These are phyloP conservation scores for Pyrus communis DNA, from an alignment of 306 rosid species.

Conservation along the genomic window DNA sequence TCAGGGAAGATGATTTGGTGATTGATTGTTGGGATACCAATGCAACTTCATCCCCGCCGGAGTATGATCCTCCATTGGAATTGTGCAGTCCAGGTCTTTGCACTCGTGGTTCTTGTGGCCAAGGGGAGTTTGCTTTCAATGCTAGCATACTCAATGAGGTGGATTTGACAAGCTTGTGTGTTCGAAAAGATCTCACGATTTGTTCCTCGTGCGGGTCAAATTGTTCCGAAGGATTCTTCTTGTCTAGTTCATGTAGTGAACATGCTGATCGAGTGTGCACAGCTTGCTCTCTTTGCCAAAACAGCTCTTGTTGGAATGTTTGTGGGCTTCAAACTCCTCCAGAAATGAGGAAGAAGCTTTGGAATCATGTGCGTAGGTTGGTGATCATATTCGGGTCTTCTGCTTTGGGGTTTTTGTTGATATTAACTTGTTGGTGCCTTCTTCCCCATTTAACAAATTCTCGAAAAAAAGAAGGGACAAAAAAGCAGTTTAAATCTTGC, in stretches of 20 bases:
- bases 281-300: slow-evolving; percentile 92
- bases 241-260: slow-evolving; percentile 70
- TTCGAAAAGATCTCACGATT: slow-evolving; percentile 56
- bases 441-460: slow-evolving; percentile 11
- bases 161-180: slow-evolving; percentile 67
- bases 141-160: slow-evolving; percentile 66
- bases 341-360: slow-evolving; percentile 28
- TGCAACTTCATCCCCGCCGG: slow-evolving; percentile 24
- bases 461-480: slow-evolving; percentile 11
- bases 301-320: slow-evolving; percentile 61
- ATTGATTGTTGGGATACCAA: slow-evolving; percentile 78
- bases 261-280: slow-evolving; percentile 74
- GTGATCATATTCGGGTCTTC: slow-evolving; percentile 50
- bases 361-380: slow-evolving; percentile 44
- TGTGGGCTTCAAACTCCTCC: slow-evolving; percentile 49
- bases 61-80: slow-evolving; percentile 79
- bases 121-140: slow-evolving; percentile 61
- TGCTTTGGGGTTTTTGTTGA: slow-evolving; percentile 35
- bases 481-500: slow-evolving; percentile 54
- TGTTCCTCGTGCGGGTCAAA: slow-evolving; percentile 80
- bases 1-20: slow-evolving; percentile 76
- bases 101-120: slow-evolving; percentile 34
- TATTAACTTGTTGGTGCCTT: slow-evolving; percentile 50
- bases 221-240: slow-evolving; percentile 75
- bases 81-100: slow-evolving; percentile 88